A percentile compares a stretch with the other conserved stretches of the same genome.
These are phyloP conservation scores for Scenedesmus sp. DNA, from an alignment of 163 green algal species.

Conservation along the genomic window DNA sequence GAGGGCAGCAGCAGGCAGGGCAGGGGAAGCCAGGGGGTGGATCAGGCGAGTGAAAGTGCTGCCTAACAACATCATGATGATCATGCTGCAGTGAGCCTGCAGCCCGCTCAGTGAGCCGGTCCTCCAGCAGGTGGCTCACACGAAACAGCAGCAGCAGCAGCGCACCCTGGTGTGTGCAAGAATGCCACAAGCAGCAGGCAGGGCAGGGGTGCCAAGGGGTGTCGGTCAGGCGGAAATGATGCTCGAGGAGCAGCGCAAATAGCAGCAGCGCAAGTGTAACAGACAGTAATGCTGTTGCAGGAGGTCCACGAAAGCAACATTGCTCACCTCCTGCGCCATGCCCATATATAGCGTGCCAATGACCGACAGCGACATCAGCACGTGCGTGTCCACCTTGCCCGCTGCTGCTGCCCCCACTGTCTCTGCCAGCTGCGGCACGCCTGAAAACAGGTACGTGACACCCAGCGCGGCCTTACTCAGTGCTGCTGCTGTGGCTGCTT, in stretches of 20 bases:
- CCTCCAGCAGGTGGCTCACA: slow-evolving; percentile 82
- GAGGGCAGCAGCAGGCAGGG: not conserved
- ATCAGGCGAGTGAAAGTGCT: too few relatives aligned
- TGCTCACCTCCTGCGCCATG: slow-evolving; percentile 78
- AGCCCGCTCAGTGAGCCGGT: slow-evolving; percentile 77
- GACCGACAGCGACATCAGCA: slow-evolving; percentile 91
- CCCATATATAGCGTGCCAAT: slow-evolving; percentile 89
- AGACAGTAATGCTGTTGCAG: not conserved
- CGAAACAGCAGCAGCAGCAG: slow-evolving; percentile 90
- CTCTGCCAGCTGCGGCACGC: slow-evolving; percentile 78
- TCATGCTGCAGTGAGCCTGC: slow-evolving; percentile 60
- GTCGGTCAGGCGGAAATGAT: not conserved
- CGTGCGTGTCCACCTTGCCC: slow-evolving; percentile 91
- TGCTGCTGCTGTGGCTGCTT: slow-evolving; percentile 3
- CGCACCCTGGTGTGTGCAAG: slow-evolving; percentile 68
- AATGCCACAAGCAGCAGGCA: not conserved
- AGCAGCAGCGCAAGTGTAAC: not conserved
- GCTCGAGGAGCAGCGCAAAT: not conserved
- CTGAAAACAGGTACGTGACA: slow-evolving; percentile 73
- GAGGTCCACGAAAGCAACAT: not conserved
- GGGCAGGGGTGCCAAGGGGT: not conserved
- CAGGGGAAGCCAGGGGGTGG: not conserved
- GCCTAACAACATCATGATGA: too few relatives aligned
- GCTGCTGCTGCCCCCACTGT: slow-evolving; percentile 56
- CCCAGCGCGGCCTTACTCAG: slow-evolving; percentile 30